A percentile compares a stretch with the other conserved stretches of the same genome.
Conservation (phyloP, 495 filamentous ascomycete genomes). For the Echria macrotheca region DNA sequence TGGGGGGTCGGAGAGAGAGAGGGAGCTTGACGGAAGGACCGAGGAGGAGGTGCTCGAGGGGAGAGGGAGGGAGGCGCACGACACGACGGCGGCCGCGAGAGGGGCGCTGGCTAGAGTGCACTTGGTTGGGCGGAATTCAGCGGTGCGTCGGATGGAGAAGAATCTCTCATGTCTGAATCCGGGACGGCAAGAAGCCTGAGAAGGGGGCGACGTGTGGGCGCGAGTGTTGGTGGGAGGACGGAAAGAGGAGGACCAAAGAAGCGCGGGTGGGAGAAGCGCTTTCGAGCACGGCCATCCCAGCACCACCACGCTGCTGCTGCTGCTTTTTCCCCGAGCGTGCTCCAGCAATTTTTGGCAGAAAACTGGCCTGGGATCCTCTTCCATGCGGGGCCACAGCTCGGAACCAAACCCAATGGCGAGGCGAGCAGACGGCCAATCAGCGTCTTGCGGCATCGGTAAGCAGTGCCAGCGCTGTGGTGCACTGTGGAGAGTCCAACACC, state of each 20-base stretch:
- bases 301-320: slow-evolving; percentile 11
- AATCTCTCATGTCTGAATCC: slow-evolving; percentile 22
- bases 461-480: too few relatives aligned
- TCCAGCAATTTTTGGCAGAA: slow-evolving; percentile 29
- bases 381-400: slow-evolving; percentile 18
- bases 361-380: slow-evolving; percentile 14
- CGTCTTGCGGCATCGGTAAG: too few relatives aligned
- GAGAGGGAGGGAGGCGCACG: neutral
- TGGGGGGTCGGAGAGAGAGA: too few relatives aligned
- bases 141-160: slow-evolving; percentile 6
- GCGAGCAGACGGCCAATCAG: neutral
- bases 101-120: slow-evolving; percentile 14
- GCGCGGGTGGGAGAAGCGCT: slow-evolving; percentile 20
- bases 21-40: too few relatives aligned
- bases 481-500: too few relatives aligned
- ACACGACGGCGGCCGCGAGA: slow-evolving; percentile 9
- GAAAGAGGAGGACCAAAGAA: slow-evolving; percentile 13
- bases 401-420: slow-evolving; percentile 6
- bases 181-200: neutral
- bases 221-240: slow-evolving; percentile 17
- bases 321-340: slow-evolving; percentile 16
- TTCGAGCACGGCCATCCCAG: slow-evolving; percentile 8
- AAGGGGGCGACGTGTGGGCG: slow-evolving; percentile 8
- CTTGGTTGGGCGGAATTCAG: slow-evolving; percentile 17
- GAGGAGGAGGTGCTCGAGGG: too few relatives aligned